A percentile compares a stretch with the other conserved stretches of the same genome.
Conservation (phyloP, 2,329 filamentous ascomycete genomes). For the Arthrinium puccinioides region DNA sequence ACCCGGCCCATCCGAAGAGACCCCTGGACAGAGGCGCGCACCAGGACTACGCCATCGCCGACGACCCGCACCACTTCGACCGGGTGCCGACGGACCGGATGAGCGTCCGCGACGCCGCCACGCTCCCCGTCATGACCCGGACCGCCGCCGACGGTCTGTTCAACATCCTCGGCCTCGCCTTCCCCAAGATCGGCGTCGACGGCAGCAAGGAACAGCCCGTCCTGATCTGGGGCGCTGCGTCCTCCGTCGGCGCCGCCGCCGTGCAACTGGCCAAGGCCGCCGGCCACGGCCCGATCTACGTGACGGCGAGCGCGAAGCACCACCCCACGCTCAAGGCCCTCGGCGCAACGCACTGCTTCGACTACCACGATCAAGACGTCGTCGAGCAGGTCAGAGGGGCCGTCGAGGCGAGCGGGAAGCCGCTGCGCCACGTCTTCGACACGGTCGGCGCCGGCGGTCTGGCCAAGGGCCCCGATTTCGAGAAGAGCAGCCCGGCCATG, state of each 20-base stretch:
- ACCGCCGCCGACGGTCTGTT: conserved; percentile 15
- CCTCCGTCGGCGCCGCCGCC: conserved; percentile 24
- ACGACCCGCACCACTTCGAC: not conserved
- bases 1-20: not conserved
- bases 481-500: too few relatives aligned
- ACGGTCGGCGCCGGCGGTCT: too few relatives aligned
- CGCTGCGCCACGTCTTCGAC: not conserved
- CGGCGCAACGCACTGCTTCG: conserved; percentile 27
- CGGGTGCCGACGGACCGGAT: conserved; percentile 1
- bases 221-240: conserved; percentile 30
- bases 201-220: conserved; percentile 12
- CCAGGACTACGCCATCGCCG: conserved; percentile 2
- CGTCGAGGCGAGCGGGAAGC: not conserved
- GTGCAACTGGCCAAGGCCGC: conserved; percentile 26
- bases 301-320: conserved; percentile 23
- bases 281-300: conserved; percentile 23
- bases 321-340: conserved; percentile 21
- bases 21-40: conserved; percentile 4
- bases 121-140: conserved; percentile 6
- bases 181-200: not conserved
- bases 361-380: conserved; percentile 19
- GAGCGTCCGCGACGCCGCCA: conserved; percentile 6
- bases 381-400: conserved; percentile 6
- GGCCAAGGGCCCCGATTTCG: too few relatives aligned
- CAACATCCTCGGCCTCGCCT: conserved; percentile 10